Conservation (phyloP, 1,139 yeast genomes). For the Lodderomyces jiufengensis region DNA sequence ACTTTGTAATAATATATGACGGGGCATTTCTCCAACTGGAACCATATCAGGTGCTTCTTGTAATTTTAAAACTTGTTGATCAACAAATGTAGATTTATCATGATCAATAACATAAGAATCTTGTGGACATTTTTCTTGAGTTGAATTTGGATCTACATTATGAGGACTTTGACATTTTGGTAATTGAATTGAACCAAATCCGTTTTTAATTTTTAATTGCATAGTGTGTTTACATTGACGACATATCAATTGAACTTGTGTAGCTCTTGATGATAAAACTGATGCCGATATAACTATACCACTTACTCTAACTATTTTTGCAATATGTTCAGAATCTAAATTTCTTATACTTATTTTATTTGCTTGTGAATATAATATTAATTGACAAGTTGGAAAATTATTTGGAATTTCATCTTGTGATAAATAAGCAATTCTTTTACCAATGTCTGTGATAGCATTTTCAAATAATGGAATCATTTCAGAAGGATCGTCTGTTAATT, state of each 20-base stretch:
- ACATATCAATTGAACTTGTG: slow-evolving; percentile 80
- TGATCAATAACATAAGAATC: slow-evolving; percentile 94
- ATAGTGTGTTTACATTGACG: slow-evolving; percentile 81
- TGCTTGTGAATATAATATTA: slow-evolving; percentile 72
- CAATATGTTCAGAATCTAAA: slow-evolving; percentile 81
- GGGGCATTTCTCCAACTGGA: slow-evolving; percentile 98
- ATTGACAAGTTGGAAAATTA: slow-evolving; percentile 77
- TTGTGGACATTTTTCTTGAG: slow-evolving; percentile 71
- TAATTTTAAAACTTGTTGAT: slow-evolving; percentile 88
- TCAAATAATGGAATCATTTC: slow-evolving; percentile 90
- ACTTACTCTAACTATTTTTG: slow-evolving; percentile 84
- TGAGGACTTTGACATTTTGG: slow-evolving; percentile 77
- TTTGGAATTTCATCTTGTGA: slow-evolving; percentile 52
- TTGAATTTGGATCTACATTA: slow-evolving; percentile 27
- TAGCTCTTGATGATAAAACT: slow-evolving; percentile 84
- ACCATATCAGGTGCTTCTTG: slow-evolving; percentile 98
- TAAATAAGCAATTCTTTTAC: slow-evolving; percentile 70
- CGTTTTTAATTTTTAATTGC: slow-evolving; percentile 61
- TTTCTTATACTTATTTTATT: slow-evolving; percentile 73
- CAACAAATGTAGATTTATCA: slow-evolving; percentile 87
- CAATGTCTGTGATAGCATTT: slow-evolving; percentile 84
- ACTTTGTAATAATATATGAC: slow-evolving; percentile 83
- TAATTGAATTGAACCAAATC: slow-evolving; percentile 74
- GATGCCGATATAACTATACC: slow-evolving; percentile 94
- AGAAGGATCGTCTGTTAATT: slow-evolving; percentile 79